These are phyloP conservation scores for Sporothrix sp. DNA, from an alignment of 2,329 filamentous ascomycete genomes.

Conservation along the genomic window DNA sequence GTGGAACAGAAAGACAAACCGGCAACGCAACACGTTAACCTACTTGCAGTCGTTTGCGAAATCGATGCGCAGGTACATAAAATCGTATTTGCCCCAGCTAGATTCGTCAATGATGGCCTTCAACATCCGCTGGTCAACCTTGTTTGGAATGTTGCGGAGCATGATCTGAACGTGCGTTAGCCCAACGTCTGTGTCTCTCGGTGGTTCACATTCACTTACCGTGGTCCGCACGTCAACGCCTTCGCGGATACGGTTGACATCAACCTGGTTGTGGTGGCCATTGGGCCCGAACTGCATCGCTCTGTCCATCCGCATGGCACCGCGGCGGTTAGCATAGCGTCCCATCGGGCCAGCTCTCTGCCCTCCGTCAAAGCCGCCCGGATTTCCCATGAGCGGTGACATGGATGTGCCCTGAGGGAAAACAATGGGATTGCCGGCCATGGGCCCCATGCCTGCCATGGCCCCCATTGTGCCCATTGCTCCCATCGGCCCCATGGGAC, in stretches of 20 bases:
- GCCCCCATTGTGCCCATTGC: neutral
- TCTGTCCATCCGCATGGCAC: constrained; percentile 37
- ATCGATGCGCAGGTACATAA: constrained; percentile 88
- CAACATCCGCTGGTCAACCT: constrained; percentile 66
- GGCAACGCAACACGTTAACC: constrained; percentile 23
- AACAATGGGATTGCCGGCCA: constrained; percentile 18
- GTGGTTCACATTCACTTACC: constrained; percentile 35
- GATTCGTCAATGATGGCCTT: constrained; percentile 72
- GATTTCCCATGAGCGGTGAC: constrained; percentile 1
- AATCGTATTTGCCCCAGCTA: constrained; percentile 78
- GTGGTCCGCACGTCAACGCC: constrained; percentile 68
- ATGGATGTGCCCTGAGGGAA: constrained; percentile 7
- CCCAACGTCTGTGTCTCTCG: neutral
- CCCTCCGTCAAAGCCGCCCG: constrained; percentile 30
- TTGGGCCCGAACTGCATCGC: constrained; percentile 38
- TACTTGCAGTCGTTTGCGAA: constrained; percentile 78
- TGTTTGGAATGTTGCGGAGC: constrained; percentile 91
- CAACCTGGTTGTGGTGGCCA: constrained; percentile 52
- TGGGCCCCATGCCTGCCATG: constrained; percentile 19
- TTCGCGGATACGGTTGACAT: constrained; percentile 48
- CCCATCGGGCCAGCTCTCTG: constrained; percentile 28
- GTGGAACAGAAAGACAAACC: neutral
- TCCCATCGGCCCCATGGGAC: neutral
- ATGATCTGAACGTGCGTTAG: constrained; percentile 54
- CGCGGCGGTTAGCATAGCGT: constrained; percentile 35